Evolutionary conservation across 495 filamentous ascomycete species (phyloP).

Genomic region (Apodospora peruviana): DNA sequence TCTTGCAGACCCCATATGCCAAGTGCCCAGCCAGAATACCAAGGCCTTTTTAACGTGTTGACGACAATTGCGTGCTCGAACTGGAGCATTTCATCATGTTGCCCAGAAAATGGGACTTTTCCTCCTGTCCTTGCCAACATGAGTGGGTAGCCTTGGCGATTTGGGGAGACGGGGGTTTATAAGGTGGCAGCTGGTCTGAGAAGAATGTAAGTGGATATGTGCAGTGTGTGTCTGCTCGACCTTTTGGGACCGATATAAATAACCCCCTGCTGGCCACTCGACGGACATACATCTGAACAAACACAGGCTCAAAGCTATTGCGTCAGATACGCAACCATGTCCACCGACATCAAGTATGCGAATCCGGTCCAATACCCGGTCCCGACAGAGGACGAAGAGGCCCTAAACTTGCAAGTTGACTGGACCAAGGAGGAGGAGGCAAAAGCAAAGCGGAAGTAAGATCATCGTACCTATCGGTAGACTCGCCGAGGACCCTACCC

Average conservation of each 20-base stretch:
- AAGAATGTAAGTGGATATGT: background rate
- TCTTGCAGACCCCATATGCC: background rate
- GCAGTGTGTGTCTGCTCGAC: background rate
- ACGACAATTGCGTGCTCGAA: background rate
- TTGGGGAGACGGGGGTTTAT: background rate
- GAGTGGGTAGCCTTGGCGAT: background rate
- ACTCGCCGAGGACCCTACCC: conserved; percentile 2
- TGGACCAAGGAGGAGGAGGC: conserved; percentile 32
- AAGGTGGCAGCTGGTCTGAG: background rate
- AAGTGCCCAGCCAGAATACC: background rate
- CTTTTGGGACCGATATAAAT: background rate
- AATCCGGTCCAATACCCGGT: conserved; percentile 8
- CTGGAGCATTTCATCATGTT: background rate
- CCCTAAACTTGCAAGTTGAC: conserved; percentile 21
- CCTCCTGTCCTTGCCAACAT: background rate
- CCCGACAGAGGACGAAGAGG: conserved; percentile 23
- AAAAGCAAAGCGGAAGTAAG: conserved; percentile 34
- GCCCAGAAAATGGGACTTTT: background rate
- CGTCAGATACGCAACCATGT: background rate
- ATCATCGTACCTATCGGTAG: background rate
- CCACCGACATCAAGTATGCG: background rate
- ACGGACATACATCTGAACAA: background rate
- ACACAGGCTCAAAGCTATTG: too few species aligned
- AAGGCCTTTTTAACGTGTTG: background rate
- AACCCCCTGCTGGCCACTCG: background rate